Percentiles rank a stretch among this genome's conserved stretches.
Conservation (phyloP, 139 green algal species). For the Chlamydomonas sphaeroides region DNA sequence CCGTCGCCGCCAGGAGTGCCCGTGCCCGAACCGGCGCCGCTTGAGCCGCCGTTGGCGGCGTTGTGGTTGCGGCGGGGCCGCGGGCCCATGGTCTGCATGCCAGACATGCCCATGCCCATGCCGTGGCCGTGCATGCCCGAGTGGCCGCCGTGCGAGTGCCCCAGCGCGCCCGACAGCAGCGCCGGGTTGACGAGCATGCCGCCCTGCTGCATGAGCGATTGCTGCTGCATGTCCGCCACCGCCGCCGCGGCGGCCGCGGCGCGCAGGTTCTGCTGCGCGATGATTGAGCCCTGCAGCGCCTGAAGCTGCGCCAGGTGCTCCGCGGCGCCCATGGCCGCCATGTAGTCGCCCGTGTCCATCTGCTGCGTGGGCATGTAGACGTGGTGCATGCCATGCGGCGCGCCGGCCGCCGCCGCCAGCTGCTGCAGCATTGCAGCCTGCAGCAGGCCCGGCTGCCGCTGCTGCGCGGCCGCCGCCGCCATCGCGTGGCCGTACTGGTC, state of each 20-base stretch:
- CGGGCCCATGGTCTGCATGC: not conserved
- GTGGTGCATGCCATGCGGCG: not conserved
- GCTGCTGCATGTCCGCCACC: conserved; percentile 19
- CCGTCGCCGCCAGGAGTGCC: conserved; percentile 23
- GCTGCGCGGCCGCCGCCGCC: not conserved
- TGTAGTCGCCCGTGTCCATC: not conserved
- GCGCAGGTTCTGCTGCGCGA: conserved; percentile 32
- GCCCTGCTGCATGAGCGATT: not conserved
- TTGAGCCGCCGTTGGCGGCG: conserved; percentile 12
- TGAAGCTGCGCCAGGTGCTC: conserved; percentile 36
- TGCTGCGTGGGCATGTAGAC: not conserved
- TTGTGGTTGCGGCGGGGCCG: not conserved
- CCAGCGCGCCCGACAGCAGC: conserved; percentile 9
- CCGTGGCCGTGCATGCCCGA: not conserved
- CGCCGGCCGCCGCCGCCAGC: conserved; percentile 6
- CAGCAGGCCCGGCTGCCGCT: conserved; percentile 13
- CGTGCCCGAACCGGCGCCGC: not conserved
- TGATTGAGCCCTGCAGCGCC: conserved; percentile 21
- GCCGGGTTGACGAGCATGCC: not conserved
- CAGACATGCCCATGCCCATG: conserved; percentile 1
- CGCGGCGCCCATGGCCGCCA: conserved; percentile 20
- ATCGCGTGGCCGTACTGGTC: not conserved
- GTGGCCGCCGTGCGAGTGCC: not conserved
- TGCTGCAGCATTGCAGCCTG: conserved; percentile 35
- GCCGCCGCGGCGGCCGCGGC: conserved; percentile 12